Evolutionary conservation across 139 green algal species (phyloP).

Genomic region (Raphidocelis subcapitata): DNA sequence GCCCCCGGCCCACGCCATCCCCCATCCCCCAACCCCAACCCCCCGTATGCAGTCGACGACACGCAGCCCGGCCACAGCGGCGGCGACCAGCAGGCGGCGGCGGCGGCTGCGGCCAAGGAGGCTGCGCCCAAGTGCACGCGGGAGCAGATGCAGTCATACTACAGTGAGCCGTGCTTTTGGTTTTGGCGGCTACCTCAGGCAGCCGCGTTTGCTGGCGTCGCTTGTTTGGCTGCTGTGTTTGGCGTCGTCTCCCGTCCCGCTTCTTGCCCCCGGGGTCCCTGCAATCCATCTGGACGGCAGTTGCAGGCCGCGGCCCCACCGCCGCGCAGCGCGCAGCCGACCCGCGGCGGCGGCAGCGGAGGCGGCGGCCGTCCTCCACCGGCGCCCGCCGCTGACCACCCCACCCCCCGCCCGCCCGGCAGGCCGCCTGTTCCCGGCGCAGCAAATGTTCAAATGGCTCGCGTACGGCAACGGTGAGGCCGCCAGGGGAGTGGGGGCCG

Average conservation of each 20-base stretch:
- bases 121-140: background rate
- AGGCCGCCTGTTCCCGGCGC: conserved; percentile 72
- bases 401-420: conserved; percentile 5
- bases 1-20: background rate
- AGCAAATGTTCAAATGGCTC: conserved; percentile 89
- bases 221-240: background rate
- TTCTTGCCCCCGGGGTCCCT: background rate
- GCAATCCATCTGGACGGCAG: too few relatives aligned
- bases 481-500: background rate
- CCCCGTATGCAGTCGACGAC: conserved; percentile 1
- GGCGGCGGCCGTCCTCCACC: background rate
- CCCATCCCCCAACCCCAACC: background rate
- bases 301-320: too few relatives aligned
- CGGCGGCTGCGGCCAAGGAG: background rate
- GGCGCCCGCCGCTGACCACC: background rate
- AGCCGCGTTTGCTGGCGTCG: background rate
- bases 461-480: conserved; percentile 86
- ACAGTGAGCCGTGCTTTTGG: conserved; percentile 34
- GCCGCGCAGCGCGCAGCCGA: background rate
- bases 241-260: background rate
- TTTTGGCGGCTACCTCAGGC: too few relatives aligned
- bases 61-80: background rate
- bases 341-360: background rate
- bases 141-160: conserved; percentile 46
- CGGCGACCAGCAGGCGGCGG: conserved; percentile 4